A percentile compares a stretch with the other conserved stretches of the same genome.
Conservation (phyloP, 345 rosid genomes). For the Bruguiera sexangula region DNA sequence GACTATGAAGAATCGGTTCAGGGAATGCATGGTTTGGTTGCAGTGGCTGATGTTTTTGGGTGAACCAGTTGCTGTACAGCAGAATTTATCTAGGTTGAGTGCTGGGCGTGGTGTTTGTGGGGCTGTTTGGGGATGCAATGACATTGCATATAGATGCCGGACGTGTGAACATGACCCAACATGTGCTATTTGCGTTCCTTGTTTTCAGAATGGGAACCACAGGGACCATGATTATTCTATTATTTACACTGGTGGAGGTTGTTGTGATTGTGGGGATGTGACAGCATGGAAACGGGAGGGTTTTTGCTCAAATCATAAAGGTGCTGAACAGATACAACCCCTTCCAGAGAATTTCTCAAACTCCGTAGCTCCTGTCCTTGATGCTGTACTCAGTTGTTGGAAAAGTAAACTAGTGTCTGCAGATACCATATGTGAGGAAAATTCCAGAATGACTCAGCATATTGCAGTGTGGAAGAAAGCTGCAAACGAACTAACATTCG, state of each 20-base stretch:
- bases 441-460: slow-evolving; percentile 28
- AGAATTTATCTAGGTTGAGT: slow-evolving; percentile 42
- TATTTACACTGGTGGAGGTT: slow-evolving; percentile 83
- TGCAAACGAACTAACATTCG: slow-evolving; percentile 65
- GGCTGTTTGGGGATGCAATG: slow-evolving; percentile 89
- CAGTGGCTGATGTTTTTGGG: slow-evolving; percentile 86
- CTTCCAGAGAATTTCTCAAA: slow-evolving; percentile 60
- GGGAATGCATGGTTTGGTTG: slow-evolving; percentile 66
- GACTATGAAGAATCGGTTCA: slow-evolving; percentile 38
- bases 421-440: slow-evolving; percentile 38
- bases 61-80: slow-evolving; percentile 50
- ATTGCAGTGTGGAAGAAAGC: slow-evolving; percentile 31
- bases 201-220: slow-evolving; percentile 83
- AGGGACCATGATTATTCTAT: slow-evolving; percentile 70
- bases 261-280: slow-evolving; percentile 97
- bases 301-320: slow-evolving; percentile 88
- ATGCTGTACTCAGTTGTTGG: slow-evolving; percentile 64
- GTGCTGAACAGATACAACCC: slow-evolving; percentile 86
- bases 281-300: slow-evolving; percentile 97
- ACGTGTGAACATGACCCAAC: slow-evolving; percentile 88
- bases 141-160: slow-evolving; percentile 82
- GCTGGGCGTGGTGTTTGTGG: slow-evolving; percentile 87
- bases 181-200: slow-evolving; percentile 92
- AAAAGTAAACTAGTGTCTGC: slow-evolving; percentile 49
- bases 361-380: slow-evolving; percentile 74